Evolutionary conservation across 2,329 filamentous ascomycete genomes (phyloP).

Genomic region (Curvularia sp.): DNA sequence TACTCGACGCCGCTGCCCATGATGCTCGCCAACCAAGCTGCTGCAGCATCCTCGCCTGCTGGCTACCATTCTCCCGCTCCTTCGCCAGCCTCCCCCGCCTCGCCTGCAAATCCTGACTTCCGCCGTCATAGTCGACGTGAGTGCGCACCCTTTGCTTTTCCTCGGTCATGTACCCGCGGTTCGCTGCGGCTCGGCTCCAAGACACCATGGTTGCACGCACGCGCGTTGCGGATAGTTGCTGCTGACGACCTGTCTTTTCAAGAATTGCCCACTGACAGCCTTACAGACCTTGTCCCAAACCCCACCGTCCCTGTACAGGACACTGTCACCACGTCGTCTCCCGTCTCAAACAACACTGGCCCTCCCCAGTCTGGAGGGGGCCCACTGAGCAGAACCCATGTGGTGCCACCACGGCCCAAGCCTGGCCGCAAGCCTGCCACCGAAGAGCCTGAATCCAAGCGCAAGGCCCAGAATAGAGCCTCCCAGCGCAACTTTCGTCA

Average conservation of each 20-base stretch:
- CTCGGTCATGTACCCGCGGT: slow-evolving; percentile 5
- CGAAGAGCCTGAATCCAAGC: slow-evolving; percentile 89
- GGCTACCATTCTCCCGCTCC: slow-evolving; percentile 1
- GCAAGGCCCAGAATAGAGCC: slow-evolving; percentile 92
- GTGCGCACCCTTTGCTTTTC: slow-evolving; percentile 20
- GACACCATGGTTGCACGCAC: background rate
- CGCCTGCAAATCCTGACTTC: slow-evolving; percentile 23
- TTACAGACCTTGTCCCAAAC: slow-evolving; percentile 20
- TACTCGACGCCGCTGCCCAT: slow-evolving; percentile 17
- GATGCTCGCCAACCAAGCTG: slow-evolving; percentile 29
- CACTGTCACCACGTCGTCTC: slow-evolving; percentile 37
- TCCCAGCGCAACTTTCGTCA: slow-evolving; percentile 92
- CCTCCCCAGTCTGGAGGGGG: slow-evolving; percentile 45
- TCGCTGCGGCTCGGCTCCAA: slow-evolving; percentile 16
- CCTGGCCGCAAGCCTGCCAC: slow-evolving; percentile 93
- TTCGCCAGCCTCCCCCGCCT: slow-evolving; percentile 13
- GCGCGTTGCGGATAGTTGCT: background rate
- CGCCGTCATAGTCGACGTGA: slow-evolving; percentile 29
- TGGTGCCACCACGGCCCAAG: slow-evolving; percentile 56
- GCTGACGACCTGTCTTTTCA: background rate
- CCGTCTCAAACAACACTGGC: slow-evolving; percentile 26
- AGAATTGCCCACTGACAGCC: slow-evolving; percentile 15
- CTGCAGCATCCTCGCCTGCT: background rate
- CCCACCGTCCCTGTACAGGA: slow-evolving; percentile 14
- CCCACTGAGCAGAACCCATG: slow-evolving; percentile 49